Percentiles rank a stretch among this genome's conserved stretches.
phyloP scores from a whole-genome alignment of 371 early-diverging fungal genomes.

The Zancudomyces culisetae region DNA sequence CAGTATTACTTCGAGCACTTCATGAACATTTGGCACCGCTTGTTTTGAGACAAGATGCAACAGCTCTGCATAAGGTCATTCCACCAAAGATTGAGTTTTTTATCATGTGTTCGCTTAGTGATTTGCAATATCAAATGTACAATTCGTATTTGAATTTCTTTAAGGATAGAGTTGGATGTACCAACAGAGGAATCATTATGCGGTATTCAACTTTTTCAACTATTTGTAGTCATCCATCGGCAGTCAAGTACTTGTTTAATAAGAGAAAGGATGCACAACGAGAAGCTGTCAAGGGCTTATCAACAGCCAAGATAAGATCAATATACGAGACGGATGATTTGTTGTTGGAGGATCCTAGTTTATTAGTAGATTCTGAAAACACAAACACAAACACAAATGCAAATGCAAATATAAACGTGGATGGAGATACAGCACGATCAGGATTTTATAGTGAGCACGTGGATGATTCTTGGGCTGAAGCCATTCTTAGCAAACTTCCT shows the following conservation, averaged over 20 bases:
- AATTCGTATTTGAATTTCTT: slow-evolving; percentile 5
- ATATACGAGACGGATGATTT: not conserved
- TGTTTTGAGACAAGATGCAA: slow-evolving; percentile 30
- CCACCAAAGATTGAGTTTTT: slow-evolving; percentile 49
- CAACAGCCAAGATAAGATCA: not conserved
- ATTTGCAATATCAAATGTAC: slow-evolving; percentile 34
- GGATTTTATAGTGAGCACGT: not conserved
- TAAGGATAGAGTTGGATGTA: not conserved
- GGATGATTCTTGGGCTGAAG: not conserved
- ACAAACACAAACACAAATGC: not conserved
- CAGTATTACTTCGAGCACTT: slow-evolving; percentile 22
- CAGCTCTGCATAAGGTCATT: slow-evolving; percentile 30
- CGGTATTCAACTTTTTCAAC: slow-evolving; percentile 22
- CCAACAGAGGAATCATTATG: slow-evolving; percentile 4
- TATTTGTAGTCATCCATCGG: slow-evolving; percentile 53
- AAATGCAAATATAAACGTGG: not conserved
- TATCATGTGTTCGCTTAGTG: slow-evolving; percentile 36
- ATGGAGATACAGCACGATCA: not conserved
- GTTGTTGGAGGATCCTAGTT: not conserved
- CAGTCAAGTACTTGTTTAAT: slow-evolving; percentile 23
- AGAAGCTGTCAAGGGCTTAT: not conserved
- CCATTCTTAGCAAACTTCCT: not conserved
- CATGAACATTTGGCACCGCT: slow-evolving; percentile 30
- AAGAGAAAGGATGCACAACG: not conserved
- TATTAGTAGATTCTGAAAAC: not conserved